Evolutionary conservation across 192 early-diverging fungal genomes (phyloP).

Genomic region (Mortierella antarctica): DNA sequence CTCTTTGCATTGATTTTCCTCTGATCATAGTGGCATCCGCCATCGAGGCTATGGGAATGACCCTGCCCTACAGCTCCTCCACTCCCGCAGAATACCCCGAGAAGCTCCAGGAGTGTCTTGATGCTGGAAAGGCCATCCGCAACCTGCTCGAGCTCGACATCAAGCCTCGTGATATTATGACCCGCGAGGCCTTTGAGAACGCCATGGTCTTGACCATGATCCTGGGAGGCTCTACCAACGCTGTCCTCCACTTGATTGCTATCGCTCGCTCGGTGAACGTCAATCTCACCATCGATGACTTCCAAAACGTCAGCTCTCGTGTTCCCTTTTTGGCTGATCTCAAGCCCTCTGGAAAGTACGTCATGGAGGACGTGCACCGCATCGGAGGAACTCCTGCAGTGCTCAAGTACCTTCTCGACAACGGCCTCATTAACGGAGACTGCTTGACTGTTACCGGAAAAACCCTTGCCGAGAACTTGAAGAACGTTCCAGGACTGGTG

Average conservation of each 20-base stretch:
- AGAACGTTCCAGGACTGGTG: slow-evolving; percentile 76
- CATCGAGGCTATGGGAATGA: slow-evolving; percentile 98
- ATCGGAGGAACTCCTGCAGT: slow-evolving; percentile 96
- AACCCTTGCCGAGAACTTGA: slow-evolving; percentile 94
- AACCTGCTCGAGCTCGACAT: slow-evolving; percentile 92
- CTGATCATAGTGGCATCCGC: slow-evolving; percentile 84
- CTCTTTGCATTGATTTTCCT: not conserved
- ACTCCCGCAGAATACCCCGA: slow-evolving; percentile 90
- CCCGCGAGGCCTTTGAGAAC: slow-evolving; percentile 93
- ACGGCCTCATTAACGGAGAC: slow-evolving; percentile 89
- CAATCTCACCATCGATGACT: slow-evolving; percentile 90
- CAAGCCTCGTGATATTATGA: slow-evolving; percentile 97
- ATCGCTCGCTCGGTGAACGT: slow-evolving; percentile 85
- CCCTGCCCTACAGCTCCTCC: slow-evolving; percentile 95
- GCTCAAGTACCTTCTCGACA: slow-evolving; percentile 91
- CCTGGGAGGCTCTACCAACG: slow-evolving; percentile 98
- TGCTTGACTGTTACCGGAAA: slow-evolving; percentile 97
- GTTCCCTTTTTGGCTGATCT: slow-evolving; percentile 97
- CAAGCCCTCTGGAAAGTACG: slow-evolving; percentile 97
- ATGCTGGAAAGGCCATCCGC: slow-evolving; percentile 88
- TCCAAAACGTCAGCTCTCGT: slow-evolving; percentile 91
- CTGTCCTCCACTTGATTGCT: slow-evolving; percentile 97
- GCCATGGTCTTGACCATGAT: slow-evolving; percentile 95
- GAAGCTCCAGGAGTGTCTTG: slow-evolving; percentile 90
- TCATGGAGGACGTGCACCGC: slow-evolving; percentile 95